A percentile compares a stretch with the other conserved stretches of the same genome.
Conservation (phyloP, 306 rosid genomes). For the Ormosia emarginata region DNA sequence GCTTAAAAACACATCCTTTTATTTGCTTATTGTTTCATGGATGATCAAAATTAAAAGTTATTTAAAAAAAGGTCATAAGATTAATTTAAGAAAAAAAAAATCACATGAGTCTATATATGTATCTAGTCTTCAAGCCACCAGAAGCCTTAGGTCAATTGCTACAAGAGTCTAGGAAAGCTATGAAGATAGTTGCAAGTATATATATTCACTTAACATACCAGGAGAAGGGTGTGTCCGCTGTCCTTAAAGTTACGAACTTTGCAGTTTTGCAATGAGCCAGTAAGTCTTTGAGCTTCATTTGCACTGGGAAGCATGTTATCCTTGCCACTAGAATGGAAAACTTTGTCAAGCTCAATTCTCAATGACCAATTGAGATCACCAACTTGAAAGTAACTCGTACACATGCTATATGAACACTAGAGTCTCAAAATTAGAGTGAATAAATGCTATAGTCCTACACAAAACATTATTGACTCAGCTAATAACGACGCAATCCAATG, state of each 20-base stretch:
- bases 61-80: not conserved
- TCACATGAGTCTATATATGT: not conserved
- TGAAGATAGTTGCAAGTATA: not conserved
- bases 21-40: not conserved
- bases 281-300: conserved; percentile 74
- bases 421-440: not conserved
- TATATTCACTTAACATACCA: conserved; percentile 54
- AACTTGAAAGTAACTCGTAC: conserved; percentile 20
- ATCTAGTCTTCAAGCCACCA: not conserved
- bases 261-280: conserved; percentile 49
- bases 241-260: conserved; percentile 66
- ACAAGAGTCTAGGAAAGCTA: not conserved
- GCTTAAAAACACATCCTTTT: not conserved
- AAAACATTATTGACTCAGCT: not conserved
- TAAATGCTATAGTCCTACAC: not conserved
- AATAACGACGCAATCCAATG: not conserved
- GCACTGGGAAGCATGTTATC: conserved; percentile 90
- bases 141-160: not conserved
- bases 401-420: not conserved
- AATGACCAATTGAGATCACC: not conserved
- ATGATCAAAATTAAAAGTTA: conserved; percentile 13
- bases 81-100: not conserved
- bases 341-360: conserved; percentile 20
- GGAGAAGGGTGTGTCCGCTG: conserved; percentile 86
- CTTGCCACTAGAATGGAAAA: conserved; percentile 65